Percentiles rank a stretch among this genome's conserved stretches.
Conservation (phyloP, 192 early-diverging fungal species). For the Entomortierella beljakovae region DNA sequence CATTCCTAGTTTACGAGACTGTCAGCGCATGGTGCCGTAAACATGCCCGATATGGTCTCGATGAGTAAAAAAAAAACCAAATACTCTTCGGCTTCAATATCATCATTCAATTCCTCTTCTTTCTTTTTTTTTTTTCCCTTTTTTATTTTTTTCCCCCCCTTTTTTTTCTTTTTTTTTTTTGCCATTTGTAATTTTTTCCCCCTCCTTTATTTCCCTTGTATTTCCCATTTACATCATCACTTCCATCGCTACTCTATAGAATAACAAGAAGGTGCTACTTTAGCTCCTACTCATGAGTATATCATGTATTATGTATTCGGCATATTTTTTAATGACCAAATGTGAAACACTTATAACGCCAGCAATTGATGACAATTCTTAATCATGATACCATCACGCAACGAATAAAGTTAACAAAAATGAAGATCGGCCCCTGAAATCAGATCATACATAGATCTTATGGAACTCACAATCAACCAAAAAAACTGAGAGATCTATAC, state of each 20-base stretch:
- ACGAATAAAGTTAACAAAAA: too few relatives aligned
- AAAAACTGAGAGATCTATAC: too few relatives aligned
- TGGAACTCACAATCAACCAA: too few relatives aligned
- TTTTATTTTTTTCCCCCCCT: not conserved
- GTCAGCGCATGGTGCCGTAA: slow-evolving; percentile 70
- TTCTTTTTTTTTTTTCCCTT: not conserved
- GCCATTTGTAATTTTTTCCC: not conserved
- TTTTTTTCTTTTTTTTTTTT: not conserved
- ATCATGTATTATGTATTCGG: not conserved
- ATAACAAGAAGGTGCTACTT: not conserved
- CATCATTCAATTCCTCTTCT: not conserved
- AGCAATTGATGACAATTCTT: not conserved
- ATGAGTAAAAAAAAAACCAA: slow-evolving; percentile 6
- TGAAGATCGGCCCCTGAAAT: too few relatives aligned
- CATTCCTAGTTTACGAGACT: slow-evolving; percentile 96
- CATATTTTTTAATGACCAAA: not conserved
- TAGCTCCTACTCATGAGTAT: not conserved
- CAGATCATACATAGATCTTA: too few relatives aligned
- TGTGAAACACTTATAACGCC: not conserved
- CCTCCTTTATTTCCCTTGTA: too few relatives aligned
- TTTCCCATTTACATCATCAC: not conserved
- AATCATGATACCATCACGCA: not conserved
- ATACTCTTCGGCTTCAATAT: not conserved
- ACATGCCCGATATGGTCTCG: slow-evolving; percentile 56
- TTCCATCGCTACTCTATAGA: not conserved